A percentile compares a stretch with the other conserved stretches of the same genome.
These are phyloP conservation scores for Silene noctiflora DNA, from an alignment of 179 eudicot species.

Conservation along the genomic window DNA sequence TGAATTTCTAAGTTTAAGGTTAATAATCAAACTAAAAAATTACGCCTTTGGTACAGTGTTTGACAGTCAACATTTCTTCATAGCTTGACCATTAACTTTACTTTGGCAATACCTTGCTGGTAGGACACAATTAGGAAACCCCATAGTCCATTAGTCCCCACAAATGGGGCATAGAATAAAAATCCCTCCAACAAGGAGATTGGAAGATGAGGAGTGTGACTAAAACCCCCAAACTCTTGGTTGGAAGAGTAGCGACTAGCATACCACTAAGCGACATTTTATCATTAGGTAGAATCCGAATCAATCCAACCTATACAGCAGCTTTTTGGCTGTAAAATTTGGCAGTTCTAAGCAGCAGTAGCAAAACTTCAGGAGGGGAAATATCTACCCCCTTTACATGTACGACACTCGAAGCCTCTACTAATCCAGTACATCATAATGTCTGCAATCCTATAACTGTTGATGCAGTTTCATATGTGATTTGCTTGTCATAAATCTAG, in stretches of 20 bases:
- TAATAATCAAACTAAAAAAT: background rate
- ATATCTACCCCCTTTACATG: background rate
- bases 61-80: background rate
- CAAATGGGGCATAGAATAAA: background rate
- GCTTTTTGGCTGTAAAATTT: background rate
- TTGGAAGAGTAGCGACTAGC: background rate
- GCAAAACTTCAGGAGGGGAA: background rate
- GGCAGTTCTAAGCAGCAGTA: background rate
- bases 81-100: background rate
- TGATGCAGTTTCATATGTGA: conserved; percentile 3
- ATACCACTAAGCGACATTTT: background rate
- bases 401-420: background rate
- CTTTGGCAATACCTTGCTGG: background rate
- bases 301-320: background rate
- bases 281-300: background rate
- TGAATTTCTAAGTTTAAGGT: background rate
- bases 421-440: conserved; percentile 3
- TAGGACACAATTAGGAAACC: background rate
- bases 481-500: background rate
- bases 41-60: background rate
- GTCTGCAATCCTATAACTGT: background rate
- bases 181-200: background rate
- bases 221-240: background rate
- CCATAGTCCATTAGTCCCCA: background rate
- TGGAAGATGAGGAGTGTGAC: background rate